phyloP scores from a whole-genome alignment of 805 yeast species.

The Candida sanyiensis region DNA sequence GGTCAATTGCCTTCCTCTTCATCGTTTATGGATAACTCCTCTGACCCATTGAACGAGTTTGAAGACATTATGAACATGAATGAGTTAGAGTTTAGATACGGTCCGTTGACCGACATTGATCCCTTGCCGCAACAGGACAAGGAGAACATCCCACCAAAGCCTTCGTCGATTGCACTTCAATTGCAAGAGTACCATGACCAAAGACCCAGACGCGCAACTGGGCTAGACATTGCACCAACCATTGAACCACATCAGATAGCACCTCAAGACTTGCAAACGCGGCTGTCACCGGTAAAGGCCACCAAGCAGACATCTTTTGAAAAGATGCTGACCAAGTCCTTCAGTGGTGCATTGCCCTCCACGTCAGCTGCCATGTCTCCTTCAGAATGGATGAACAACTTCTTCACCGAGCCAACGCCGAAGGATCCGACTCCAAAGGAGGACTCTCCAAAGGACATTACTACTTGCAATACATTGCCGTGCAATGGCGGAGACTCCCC shows the following conservation, averaged over 20 bases:
- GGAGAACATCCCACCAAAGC: conserved; percentile 34
- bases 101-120: conserved; percentile 28
- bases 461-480: conserved; percentile 28
- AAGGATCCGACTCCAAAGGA: conserved; percentile 20
- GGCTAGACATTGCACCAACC: conserved; percentile 1
- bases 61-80: conserved; percentile 25
- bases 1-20: conserved; percentile 9
- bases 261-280: not conserved
- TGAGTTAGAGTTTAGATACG: conserved; percentile 27
- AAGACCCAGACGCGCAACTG: conserved; percentile 1
- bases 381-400: conserved; percentile 25
- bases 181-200: conserved; percentile 18
- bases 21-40: conserved; percentile 16
- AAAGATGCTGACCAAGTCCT: conserved; percentile 35
- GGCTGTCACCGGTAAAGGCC: conserved; percentile 8
- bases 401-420: conserved; percentile 25
- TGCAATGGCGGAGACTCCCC: conserved; percentile 27
- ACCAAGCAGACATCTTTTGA: conserved; percentile 33
- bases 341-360: conserved; percentile 22
- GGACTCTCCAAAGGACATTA: conserved; percentile 27
- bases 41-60: conserved; percentile 36
- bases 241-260: conserved; percentile 1
- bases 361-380: conserved; percentile 18
- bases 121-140: conserved; percentile 26
- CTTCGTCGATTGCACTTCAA: conserved; percentile 20